Evolutionary conservation across 2,329 filamentous ascomycete species (phyloP), one percentile per base, ranked within the genome.

Genomic region (Zymoseptoria brevis): DNA sequence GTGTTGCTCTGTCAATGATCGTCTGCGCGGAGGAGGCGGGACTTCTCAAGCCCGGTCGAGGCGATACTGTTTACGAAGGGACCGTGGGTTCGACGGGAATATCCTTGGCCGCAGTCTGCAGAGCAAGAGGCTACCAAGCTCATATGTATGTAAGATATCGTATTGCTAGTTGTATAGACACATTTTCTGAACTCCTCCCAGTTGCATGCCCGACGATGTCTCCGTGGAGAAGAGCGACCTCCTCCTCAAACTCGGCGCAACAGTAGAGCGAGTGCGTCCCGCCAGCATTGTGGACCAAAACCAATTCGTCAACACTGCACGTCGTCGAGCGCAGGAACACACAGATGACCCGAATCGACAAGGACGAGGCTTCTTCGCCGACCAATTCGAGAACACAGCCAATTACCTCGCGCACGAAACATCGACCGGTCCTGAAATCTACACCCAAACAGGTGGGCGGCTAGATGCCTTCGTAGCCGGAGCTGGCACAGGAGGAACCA

Each of bases 71-170:
- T 69, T 99, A 97, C 75, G 94, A 99, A 77, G 94, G 94, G 65
- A 99, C 94, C 1, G 92, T 96, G 16, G 94, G 94, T 60, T 96
- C 90, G 71, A 99, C 94, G 0, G 94, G 94, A 21, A 97, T 99
- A 68, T 96, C 92, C 16, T 81, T 99, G 8, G 94, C 94, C 2
- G 89, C 89, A 0, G 84, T 99, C 55, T 92, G 90, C 54, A 83
- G 92, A 66, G 92, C 94, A 21, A 83, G 86, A 73, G 94, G 94
- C 35, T 97, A 97, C 77, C 83, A 87, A 65, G 91, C 91, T 30
- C 89, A 97, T 75, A 97, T 99, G 81, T 85, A 75, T 65, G 79
- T 71, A 66, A 56, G 16, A 13, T 24, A 55, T 29, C 24, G 2
- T 24, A 29, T 55, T 8, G 21, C 54, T 35, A 19, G n/a, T 13